phyloP scores from a whole-genome alignment of 768 basidiomycete species.

The Dentipellis sp. region DNA sequence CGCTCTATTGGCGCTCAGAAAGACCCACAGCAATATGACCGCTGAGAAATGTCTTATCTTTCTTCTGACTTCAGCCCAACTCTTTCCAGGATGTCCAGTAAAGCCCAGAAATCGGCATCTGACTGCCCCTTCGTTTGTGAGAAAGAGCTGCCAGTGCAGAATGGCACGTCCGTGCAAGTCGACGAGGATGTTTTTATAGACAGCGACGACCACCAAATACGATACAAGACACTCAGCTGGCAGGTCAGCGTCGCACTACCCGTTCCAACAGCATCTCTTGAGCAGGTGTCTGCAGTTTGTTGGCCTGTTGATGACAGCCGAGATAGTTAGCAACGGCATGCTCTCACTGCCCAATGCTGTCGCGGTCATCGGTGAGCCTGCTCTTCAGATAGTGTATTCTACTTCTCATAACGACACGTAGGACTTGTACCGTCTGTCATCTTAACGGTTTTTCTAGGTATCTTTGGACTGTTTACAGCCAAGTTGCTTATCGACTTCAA shows the following conservation, averaged over 20 bases:
- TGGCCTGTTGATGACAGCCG: constrained; percentile 43
- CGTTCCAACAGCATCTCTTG: no score
- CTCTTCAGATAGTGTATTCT: background rate
- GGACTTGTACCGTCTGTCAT: constrained; percentile 44
- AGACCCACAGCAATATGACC: no score
- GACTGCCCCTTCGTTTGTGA: no score
- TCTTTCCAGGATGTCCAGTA: no score
- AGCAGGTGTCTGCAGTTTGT: constrained; percentile 29
- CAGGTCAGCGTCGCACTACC: constrained; percentile 23
- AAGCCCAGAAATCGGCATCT: no score
- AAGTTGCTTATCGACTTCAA: constrained; percentile 50
- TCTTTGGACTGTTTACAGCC: constrained; percentile 41
- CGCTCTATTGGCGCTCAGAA: no score
- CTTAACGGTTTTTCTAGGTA: constrained; percentile 42
- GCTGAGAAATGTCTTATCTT: no score
- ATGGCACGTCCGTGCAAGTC: background rate
- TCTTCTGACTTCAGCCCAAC: no score
- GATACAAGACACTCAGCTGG: constrained; percentile 45
- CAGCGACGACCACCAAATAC: constrained; percentile 34
- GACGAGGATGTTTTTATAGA: constrained; percentile 35
- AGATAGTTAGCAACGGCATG: constrained; percentile 50
- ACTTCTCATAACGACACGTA: constrained; percentile 8
- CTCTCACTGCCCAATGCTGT: constrained; percentile 42
- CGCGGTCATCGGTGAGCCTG: constrained; percentile 36
- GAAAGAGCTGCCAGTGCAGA: background rate